Base-by-base conservation (phyloP, 2,329 filamentous ascomycete species). In the Ophiostoma perfectum region DNA sequence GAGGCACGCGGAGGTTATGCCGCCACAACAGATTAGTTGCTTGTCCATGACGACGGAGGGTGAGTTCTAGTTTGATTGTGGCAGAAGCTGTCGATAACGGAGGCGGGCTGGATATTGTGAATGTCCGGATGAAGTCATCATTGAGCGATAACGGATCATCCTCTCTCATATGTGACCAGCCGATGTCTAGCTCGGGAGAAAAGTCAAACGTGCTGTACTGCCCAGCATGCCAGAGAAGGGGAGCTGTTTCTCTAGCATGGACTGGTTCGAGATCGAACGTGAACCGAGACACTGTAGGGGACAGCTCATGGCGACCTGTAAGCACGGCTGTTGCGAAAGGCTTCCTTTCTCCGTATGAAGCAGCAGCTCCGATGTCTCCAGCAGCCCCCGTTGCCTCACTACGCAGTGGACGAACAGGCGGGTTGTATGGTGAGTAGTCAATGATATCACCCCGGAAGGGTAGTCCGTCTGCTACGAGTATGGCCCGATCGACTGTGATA, bases 111-210 rank as follows among this genome's bases (percentile, higher is more conserved):
- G 89, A 91, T 0, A 96, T 83, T 1, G 92, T 96, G 74, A 96
- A 96, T 0, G 92, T 96, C 41, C 92, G 82, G 4, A 95, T 81
- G 71, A 87, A 93, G 75, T 97, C 92, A 75, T 96, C 92, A 73
- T 96, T 97, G 16, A 96, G 76, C 73, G 87, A 90, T 71, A 83
- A 83, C 5, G 92, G 92, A 72, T 96, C 91, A 69, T 90, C 86
- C 71, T 96, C 88, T 2, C 87, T 82, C 92, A 96, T 96, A 75
- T 96, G 93, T 65, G 83, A 86, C 77, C 92, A 96, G 0, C 92
- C 92, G 11, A 82, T 77, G 71, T 90, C 86, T 1, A 96, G 79
- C 73, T 93, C 88, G 0, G 81, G 76, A 12, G 83, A 81, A 74
- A 96, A 93, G 70, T 90, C 88, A 2, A 96, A 77, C 0, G 90